Evolutionary conservation across 768 basidiomycete genomes (phyloP), one percentile per base, ranked within the genome.

Genomic region (Fibroporia radiculosa): DNA sequence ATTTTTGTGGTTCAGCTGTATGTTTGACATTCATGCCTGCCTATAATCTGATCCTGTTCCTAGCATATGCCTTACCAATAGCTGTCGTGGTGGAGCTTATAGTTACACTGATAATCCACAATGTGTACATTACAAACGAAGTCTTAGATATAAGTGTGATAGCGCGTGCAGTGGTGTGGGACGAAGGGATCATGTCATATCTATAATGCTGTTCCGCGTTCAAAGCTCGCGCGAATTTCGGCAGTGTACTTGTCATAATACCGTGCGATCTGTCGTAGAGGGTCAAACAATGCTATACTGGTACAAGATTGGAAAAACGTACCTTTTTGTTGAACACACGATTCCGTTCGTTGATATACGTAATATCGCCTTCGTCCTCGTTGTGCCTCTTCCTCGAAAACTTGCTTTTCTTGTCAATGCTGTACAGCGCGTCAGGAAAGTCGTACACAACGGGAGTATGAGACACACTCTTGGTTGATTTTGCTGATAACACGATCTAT

Each of bases 301-400:
- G 10, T 28, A 18, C n/a, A n/a, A 8, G 13, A 35, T 12, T 14
- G 31, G 28, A 22, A 8, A 16, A 12, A 51, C 63, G 14, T 22
- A 82, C 88, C 84, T 95, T 96, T 69, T 92, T 93, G 78, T 97
- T 96, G 76, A 96, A 98, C 37, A 96, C 92, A 51, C 91, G 79
- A 65, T 97, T 93, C 65, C 86, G 84, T 65, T 98, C 91, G 72
- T 99, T 99, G 77, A 99, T 99, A 62, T 98, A 99, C 4, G 93
- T 98, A 63, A 99, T 88, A 54, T 97, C 93, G 43, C 89, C 93
- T 49, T 93, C 85, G 41, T 89, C 88, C 56, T 97, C 93, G 69
- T 95, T 92, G 62, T 77, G 54, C 74, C 78, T 74, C 66, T 95
- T 95, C 52, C 92, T 75, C 31, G 88, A 92, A 68, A 91, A 90